Conservation (phyloP, 768 basidiomycete species). For the Tricholoma terreum region DNA sequence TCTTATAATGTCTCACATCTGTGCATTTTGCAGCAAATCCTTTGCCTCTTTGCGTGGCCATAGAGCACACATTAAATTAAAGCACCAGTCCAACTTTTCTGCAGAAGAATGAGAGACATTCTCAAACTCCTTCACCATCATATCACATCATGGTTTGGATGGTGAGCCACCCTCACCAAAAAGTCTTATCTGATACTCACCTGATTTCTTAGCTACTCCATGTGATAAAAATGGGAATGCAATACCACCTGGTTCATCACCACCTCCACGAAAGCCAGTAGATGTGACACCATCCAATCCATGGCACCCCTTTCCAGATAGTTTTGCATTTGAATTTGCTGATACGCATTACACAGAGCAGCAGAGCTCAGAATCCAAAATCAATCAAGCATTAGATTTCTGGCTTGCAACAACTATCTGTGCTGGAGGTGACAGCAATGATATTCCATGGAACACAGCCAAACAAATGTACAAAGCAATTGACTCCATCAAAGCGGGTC, state of each 20-base stretch:
- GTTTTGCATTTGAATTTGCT: background rate
- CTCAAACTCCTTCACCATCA: no score
- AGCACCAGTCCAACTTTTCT: background rate
- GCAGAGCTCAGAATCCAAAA: background rate
- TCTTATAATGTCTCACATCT: no score
- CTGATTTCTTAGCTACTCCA: background rate
- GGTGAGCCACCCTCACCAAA: no score
- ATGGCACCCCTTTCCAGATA: background rate
- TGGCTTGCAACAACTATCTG: no score
- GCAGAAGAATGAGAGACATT: no score
- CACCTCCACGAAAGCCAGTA: background rate
- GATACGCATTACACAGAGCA: background rate
- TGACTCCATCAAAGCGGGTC: background rate
- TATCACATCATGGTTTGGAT: no score
- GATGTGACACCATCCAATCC: no score
- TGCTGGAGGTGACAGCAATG: background rate
- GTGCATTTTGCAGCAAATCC: no score
- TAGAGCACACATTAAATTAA: background rate
- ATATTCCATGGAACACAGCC: background rate
- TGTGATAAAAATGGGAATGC: background rate
- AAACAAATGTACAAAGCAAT: background rate
- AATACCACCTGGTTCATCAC: background rate
- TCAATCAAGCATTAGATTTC: background rate
- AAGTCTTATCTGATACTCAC: no score
- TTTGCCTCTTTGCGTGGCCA: no score